Percentiles rank a stretch among this genome's conserved stretches.
Evolutionary conservation across 108 stramenopile species (phyloP).

Genomic region (Nannochloropsis gaditana): DNA sequence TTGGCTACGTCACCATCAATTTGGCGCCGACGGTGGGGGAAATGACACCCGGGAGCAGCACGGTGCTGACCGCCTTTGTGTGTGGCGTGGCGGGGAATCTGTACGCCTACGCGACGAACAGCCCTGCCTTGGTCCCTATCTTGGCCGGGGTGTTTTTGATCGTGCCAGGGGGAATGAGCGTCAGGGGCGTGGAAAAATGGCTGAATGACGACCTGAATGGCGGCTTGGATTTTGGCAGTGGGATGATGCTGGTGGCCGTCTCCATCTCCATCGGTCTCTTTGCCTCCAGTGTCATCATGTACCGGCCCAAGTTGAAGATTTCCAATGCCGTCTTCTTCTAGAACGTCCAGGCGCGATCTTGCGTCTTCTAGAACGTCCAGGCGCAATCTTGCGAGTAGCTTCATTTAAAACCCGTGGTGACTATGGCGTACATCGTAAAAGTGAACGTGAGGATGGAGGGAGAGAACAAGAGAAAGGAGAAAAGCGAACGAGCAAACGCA

Average conservation of each 20-base stretch:
- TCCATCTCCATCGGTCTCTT: slow-evolving; percentile 13
- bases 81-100: background rate
- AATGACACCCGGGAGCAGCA: background rate
- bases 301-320: background rate
- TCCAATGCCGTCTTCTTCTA: slow-evolving; percentile 16
- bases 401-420: no score
- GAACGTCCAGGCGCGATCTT: background rate
- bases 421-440: no score
- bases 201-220: slow-evolving; percentile 2
- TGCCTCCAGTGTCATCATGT: background rate
- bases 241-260: slow-evolving; percentile 8
- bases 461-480: no score
- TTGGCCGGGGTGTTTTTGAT: background rate
- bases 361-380: no score
- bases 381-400: no score
- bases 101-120: background rate
- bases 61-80: background rate
- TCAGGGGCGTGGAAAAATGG: background rate
- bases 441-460: no score
- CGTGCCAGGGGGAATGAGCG: background rate
- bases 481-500: no score
- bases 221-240: slow-evolving; percentile 5
- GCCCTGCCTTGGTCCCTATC: background rate
- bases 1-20: background rate
- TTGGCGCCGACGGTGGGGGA: background rate